Percentiles rank a stretch among this genome's conserved stretches.
phyloP scores from a whole-genome alignment of 208 protist genomes.

The Leishmania major region DNA sequence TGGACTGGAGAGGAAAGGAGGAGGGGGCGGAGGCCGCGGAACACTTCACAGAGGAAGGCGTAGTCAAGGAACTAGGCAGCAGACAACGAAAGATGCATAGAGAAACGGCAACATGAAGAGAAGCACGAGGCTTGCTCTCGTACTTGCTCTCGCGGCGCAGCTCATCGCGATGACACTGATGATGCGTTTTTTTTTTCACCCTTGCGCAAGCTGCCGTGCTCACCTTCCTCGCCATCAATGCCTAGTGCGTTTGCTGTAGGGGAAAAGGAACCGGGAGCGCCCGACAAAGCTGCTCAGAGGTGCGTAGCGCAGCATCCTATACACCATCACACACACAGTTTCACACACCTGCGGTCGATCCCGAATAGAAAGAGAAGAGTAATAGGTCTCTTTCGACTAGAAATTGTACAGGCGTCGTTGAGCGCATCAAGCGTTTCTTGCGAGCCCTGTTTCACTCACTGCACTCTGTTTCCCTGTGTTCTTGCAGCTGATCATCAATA shows the following conservation, averaged over 20 bases:
- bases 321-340: not conserved
- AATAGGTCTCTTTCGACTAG: not conserved
- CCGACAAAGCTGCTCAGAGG: not conserved
- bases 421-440: not conserved
- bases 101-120: not conserved
- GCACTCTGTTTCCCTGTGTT: not conserved
- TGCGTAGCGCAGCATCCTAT: not conserved
- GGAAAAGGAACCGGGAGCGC: not conserved
- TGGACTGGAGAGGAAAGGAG: not conserved
- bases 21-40: not conserved
- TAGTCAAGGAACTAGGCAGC: not conserved
- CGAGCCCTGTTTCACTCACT: not conserved
- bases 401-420: not conserved
- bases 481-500: not conserved
- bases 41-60: not conserved
- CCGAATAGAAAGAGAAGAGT: not conserved
- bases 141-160: not conserved
- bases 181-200: not conserved
- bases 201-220: not conserved
- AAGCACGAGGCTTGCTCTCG: not conserved
- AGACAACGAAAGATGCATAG: not conserved
- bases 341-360: not conserved
- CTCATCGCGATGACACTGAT: not conserved
- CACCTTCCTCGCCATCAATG: not conserved
- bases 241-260: not conserved